Evolutionary conservation across 352 stramenopile species (phyloP), one percentile per base, ranked within the genome.

Genomic region (Chrysophaeum taylorii): DNA sequence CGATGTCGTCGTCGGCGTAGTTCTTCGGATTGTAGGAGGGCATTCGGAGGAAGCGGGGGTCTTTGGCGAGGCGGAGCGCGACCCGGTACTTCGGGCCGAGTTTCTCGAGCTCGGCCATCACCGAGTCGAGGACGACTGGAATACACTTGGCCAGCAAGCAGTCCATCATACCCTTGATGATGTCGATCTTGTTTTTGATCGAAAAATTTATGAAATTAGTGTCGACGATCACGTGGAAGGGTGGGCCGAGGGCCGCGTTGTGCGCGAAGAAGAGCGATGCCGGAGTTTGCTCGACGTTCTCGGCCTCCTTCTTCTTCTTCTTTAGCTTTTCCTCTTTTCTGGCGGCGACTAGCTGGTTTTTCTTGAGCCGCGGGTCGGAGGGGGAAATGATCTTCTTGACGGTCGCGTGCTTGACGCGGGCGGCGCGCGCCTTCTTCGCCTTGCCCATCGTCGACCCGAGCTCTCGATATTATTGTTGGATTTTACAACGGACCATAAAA

Each of bases 131-230:
- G 61, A 99, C 96, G 78, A 94, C 98, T 4, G 95, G 85, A 68
- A 87, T 89, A 85, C 93, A 97, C 81, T 99, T 99, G 70, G 96
- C 96, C 29, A 99, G 86, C 60, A 99, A 85, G 79, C 96, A 99
- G 84, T 99, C 95, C 95, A 99, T 99, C 94, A 99, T 98, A 50
- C 90, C 87, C 54, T 95, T 95, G 25, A 98, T 88, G 42, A 99
- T 89, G 77, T 99, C 96, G 69, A 99, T 87, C 76, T 94, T 94
- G 85, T 98, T 97, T 72, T 96, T 96, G 82, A 99, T 99, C 41
- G 90, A 97, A 73, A 99, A 99, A 79, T 99, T 99, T 81, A 99
- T 98, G 86, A 99, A 99, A 81, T 99, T 99, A 27, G 96, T 99
- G 88, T 99, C 96, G 54, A 99, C 85, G 18, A 99, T 81, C 48